phyloP scores from a whole-genome alignment of 495 filamentous ascomycete species.

The Aspergillus ostianus region DNA sequence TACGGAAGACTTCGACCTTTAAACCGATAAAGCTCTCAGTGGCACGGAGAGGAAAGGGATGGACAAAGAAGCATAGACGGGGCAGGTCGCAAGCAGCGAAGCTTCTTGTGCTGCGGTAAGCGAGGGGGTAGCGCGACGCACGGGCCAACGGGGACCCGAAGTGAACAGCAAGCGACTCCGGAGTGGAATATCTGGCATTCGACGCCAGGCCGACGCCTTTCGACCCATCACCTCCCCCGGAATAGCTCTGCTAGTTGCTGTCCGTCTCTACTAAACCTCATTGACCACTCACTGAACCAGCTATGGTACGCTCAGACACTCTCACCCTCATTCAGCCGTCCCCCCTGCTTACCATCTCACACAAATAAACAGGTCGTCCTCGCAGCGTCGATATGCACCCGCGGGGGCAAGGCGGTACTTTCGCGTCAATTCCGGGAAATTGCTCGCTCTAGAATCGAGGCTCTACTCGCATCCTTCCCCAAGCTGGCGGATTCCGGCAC shows the following conservation, averaged over 20 bases:
- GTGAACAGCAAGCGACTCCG: conserved; percentile 49
- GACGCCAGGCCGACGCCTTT: not conserved
- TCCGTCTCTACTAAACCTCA: not conserved
- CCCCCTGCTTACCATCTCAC: conserved; percentile 19
- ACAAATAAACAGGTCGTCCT: conserved; percentile 76
- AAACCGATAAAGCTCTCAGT: not conserved
- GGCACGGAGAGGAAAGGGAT: conserved; percentile 1
- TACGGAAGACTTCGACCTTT: not conserved
- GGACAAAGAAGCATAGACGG: conserved; percentile 1
- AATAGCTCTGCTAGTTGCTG: not conserved
- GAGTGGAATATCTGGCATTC: conserved; percentile 30
- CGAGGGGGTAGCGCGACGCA: conserved; percentile 40
- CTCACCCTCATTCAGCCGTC: conserved; percentile 4
- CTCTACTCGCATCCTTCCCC: conserved; percentile 91
- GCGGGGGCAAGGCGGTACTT: conserved; percentile 94
- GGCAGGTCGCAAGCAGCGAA: conserved; percentile 16
- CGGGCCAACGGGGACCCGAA: conserved; percentile 38
- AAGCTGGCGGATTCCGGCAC: conserved; percentile 93
- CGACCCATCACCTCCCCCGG: not conserved
- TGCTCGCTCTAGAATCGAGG: conserved; percentile 92
- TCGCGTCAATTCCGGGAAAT: conserved; percentile 97
- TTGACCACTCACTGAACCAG: not conserved
- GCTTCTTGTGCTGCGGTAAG: conserved; percentile 36
- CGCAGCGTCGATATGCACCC: conserved; percentile 97
- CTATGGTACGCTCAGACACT: conserved; percentile 19